phyloP scores from a whole-genome alignment of 1,139 yeast genomes.

The Geotrichum siamense region DNA sequence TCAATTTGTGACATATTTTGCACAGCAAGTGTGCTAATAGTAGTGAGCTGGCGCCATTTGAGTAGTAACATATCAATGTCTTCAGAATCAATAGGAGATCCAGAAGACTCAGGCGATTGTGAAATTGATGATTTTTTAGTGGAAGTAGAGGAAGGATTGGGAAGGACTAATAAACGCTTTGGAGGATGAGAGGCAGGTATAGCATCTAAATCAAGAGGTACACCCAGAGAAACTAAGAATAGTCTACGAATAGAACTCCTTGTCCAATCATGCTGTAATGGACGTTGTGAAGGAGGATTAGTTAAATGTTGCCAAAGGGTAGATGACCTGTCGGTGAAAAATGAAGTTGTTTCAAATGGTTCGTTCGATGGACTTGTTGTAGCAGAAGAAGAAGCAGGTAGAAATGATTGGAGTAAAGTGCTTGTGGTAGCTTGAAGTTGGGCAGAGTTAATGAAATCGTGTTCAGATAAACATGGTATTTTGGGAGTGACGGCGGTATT shows the following conservation, averaged over 20 bases:
- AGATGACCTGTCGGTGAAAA: conserved; percentile 29
- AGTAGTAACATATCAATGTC: conserved; percentile 25
- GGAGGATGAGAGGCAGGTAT: conserved; percentile 34
- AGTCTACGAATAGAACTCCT: conserved; percentile 51
- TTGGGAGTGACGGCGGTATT: conserved; percentile 3
- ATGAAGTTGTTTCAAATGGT: conserved; percentile 17
- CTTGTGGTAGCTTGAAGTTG: conserved; percentile 24
- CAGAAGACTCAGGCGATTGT: background rate
- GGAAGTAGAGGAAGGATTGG: conserved; percentile 10
- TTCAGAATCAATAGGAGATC: background rate
- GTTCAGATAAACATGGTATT: conserved; percentile 20
- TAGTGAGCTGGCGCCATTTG: conserved; percentile 32
- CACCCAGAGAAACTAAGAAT: conserved; percentile 49
- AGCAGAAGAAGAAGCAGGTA: background rate
- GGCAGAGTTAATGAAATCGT: conserved; percentile 25
- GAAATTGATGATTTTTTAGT: background rate
- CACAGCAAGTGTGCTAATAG: conserved; percentile 32
- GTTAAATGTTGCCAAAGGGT: conserved; percentile 35
- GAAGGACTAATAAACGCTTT: conserved; percentile 30
- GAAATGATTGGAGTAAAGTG: conserved; percentile 15
- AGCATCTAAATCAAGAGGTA: conserved; percentile 54
- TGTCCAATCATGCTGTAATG: conserved; percentile 44
- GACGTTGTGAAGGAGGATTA: conserved; percentile 23
- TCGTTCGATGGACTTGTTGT: background rate
- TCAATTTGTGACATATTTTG: conserved; percentile 34